A percentile compares a stretch with the other conserved stretches of the same genome.
phyloP scores from a whole-genome alignment of 2,329 filamentous ascomycete genomes.

The Curvularia sp. region DNA sequence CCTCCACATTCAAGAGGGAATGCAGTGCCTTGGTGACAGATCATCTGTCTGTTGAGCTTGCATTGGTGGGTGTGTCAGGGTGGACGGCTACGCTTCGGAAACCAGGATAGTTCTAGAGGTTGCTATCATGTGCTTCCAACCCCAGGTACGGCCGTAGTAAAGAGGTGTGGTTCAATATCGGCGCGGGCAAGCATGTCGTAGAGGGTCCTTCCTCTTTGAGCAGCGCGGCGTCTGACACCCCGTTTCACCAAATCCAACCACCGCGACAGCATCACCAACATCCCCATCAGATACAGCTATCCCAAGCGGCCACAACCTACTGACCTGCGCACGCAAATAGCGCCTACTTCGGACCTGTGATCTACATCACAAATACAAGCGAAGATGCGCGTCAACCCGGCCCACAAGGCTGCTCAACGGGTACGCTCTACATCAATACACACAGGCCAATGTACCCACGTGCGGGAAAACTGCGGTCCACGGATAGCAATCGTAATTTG shows the following conservation, averaged over 20 bases:
- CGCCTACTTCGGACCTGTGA: constrained; percentile 32
- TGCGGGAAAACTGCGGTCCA: constrained; percentile 29
- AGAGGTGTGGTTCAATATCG: neutral
- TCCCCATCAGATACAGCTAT: neutral
- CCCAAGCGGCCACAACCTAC: neutral
- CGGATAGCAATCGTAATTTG: constrained; percentile 28
- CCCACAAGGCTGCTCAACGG: constrained; percentile 29
- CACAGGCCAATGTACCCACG: constrained; percentile 34
- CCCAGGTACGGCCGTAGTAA: neutral
- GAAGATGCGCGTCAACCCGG: constrained; percentile 35
- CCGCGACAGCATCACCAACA: neutral
- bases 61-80: neutral
- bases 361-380: constrained; percentile 37
- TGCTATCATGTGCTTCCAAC: neutral
- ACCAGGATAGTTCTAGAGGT: neutral
- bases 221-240: neutral
- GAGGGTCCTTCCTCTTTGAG: constrained; percentile 2
- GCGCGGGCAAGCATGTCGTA: neutral
- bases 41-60: neutral
- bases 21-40: neutral
- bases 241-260: neutral
- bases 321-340: neutral
- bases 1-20: neutral
- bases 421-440: constrained; percentile 31
- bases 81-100: neutral